Conservation (phyloP, 2,329 filamentous ascomycete species). For the Cladosporium sp. region DNA sequence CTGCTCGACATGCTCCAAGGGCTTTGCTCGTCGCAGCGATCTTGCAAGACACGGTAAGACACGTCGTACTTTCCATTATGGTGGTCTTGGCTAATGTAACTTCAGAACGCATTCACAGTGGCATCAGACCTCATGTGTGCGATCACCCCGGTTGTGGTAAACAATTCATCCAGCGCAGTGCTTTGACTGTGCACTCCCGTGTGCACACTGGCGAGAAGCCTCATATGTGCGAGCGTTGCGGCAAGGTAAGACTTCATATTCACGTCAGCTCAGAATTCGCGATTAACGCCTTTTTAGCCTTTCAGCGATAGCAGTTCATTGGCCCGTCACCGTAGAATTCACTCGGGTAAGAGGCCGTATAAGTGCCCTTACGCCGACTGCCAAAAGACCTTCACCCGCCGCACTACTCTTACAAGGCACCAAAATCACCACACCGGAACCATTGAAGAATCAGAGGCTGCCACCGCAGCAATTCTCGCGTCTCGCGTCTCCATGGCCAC, state of each 20-base stretch:
- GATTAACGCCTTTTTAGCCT: conserved; percentile 52
- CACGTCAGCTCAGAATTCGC: neutral
- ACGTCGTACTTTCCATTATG: neutral
- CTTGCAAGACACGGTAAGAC: conserved; percentile 87
- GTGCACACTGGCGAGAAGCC: conserved; percentile 98
- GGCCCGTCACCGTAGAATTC: conserved; percentile 87
- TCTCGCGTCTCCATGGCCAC: conserved; percentile 42
- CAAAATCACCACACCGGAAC: conserved; percentile 95
- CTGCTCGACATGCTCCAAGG: conserved; percentile 85
- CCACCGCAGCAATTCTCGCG: conserved; percentile 81
- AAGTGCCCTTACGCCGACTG: conserved; percentile 97
- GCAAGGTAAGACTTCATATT: conserved; percentile 64
- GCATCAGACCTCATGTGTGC: conserved; percentile 85
- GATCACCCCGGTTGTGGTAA: conserved; percentile 86
- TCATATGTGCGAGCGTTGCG: conserved; percentile 93
- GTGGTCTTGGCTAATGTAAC: conserved; percentile 28
- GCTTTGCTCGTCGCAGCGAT: conserved; percentile 89
- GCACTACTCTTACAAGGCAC: conserved; percentile 90
- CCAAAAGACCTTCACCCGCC: conserved; percentile 95
- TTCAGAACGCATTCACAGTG: conserved; percentile 90
- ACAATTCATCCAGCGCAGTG: conserved; percentile 94
- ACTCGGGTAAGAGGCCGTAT: conserved; percentile 92
- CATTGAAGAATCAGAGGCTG: conserved; percentile 85
- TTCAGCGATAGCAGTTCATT: conserved; percentile 96
- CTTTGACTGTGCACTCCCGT: conserved; percentile 88